phyloP scores from a whole-genome alignment of 2,329 filamentous ascomycete genomes.

The Zopfia rhizophila region DNA sequence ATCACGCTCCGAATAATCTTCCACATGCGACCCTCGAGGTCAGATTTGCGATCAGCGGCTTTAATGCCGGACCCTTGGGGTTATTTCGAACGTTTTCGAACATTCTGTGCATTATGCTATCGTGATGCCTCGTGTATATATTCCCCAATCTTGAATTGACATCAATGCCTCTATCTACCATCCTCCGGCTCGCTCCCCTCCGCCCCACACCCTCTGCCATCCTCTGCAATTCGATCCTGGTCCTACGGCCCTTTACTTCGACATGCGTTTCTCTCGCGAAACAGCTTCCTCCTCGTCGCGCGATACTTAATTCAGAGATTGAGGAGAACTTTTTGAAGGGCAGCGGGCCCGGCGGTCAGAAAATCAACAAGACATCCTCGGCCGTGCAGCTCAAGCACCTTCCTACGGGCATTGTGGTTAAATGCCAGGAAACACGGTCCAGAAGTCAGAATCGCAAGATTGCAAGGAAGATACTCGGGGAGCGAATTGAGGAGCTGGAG shows the following conservation, averaged over 20 bases:
- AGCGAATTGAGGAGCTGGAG: conserved; percentile 77
- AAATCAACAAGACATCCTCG: conserved; percentile 98
- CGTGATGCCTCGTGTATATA: conserved; percentile 21
- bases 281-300: conserved; percentile 73
- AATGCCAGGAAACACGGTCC: conserved; percentile 91
- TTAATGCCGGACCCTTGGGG: conserved; percentile 3
- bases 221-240: neutral
- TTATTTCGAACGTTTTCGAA: conserved; percentile 2
- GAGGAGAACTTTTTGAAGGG: conserved; percentile 90
- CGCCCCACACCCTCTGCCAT: conserved; percentile 9
- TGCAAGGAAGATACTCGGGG: conserved; percentile 79
- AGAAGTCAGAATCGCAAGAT: conserved; percentile 87
- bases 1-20: neutral
- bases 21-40: conserved; percentile 6
- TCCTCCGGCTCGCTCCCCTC: conserved; percentile 16
- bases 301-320: conserved; percentile 80
- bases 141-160: conserved; percentile 14
- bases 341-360: conserved; percentile 91
- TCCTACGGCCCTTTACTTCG: conserved; percentile 31
- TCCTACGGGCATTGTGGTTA: conserved; percentile 91
- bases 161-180: conserved; percentile 22
- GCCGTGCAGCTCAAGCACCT: conserved; percentile 92
- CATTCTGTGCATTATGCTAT: conserved; percentile 26
- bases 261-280: conserved; percentile 30
- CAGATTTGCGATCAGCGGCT: conserved; percentile 10